Conservation (phyloP, 106 monocot genomes). For the Dioscorea dumetorum region DNA sequence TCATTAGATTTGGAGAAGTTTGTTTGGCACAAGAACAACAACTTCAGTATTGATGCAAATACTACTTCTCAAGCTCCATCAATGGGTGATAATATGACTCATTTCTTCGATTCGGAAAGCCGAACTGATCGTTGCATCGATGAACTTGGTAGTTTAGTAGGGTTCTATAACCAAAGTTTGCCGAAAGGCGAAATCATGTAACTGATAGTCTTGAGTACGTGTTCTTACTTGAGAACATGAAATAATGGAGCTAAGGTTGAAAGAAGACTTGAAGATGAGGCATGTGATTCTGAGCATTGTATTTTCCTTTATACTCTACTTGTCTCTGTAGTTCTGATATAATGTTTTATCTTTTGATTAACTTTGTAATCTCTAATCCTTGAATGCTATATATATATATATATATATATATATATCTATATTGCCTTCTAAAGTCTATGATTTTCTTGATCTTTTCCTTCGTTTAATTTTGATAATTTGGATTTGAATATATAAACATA, state of each 20-base stretch:
- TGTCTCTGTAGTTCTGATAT: no score
- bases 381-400: no score
- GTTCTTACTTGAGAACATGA: slow-evolving; percentile 11
- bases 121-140: slow-evolving; percentile 16
- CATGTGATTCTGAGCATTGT: slow-evolving; percentile 15
- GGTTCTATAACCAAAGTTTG: slow-evolving; percentile 6
- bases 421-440: no score
- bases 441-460: no score
- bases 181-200: slow-evolving; percentile 23
- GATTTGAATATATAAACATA: no score
- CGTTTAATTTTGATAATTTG: no score
- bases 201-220: slow-evolving; percentile 52
- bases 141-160: slow-evolving; percentile 30
- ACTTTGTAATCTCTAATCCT: no score
- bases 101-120: slow-evolving; percentile 1
- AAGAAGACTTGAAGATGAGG: slow-evolving; percentile 29
- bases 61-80: neutral
- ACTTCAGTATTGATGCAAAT: slow-evolving; percentile 4
- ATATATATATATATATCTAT: no score
- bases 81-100: slow-evolving; percentile 14
- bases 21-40: neutral
- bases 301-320: neutral
- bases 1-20: neutral
- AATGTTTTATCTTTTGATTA: no score
- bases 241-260: slow-evolving; percentile 7